A percentile compares a stretch with the other conserved stretches of the same genome.
Conservation (phyloP, 169 alveolate genomes). For the Plasmodium knowlesi region DNA sequence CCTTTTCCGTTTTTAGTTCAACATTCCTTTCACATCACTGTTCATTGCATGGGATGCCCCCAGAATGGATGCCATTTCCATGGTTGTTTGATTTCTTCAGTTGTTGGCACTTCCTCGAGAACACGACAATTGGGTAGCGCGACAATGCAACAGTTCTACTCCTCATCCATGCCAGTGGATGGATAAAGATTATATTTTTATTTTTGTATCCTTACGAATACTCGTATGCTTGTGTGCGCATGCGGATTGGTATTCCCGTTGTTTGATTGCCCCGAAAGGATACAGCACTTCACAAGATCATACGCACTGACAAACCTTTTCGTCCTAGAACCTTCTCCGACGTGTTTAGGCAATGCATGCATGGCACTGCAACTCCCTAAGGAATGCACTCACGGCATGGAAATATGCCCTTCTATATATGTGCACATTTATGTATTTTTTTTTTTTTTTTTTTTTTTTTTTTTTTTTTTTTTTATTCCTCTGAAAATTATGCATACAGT, state of each 20-base stretch:
- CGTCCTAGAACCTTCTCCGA: not conserved
- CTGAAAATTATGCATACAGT: slow-evolving; percentile 4
- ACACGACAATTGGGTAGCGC: not conserved
- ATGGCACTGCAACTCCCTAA: not conserved
- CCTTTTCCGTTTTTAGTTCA: not conserved
- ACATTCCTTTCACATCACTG: not conserved
- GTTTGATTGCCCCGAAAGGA: not conserved
- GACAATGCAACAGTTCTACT: not conserved
- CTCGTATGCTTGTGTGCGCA: not conserved
- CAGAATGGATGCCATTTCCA: not conserved
- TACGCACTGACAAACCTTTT: not conserved
- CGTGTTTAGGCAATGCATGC: not conserved
- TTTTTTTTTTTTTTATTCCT: not conserved
- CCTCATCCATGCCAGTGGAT: not conserved
- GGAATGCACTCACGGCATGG: not conserved
- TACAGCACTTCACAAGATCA: not conserved
- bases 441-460: not conserved
- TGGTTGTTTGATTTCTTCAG: not conserved
- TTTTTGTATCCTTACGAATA: not conserved
- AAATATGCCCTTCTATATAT: not conserved
- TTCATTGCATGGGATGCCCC: not conserved
- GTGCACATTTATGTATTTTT: not conserved
- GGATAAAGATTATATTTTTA: not conserved
- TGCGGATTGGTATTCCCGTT: not conserved
- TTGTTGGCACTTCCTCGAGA: not conserved